Evolutionary conservation across 495 filamentous ascomycete genomes (phyloP).

Genomic region (Aspergillus indologenus): DNA sequence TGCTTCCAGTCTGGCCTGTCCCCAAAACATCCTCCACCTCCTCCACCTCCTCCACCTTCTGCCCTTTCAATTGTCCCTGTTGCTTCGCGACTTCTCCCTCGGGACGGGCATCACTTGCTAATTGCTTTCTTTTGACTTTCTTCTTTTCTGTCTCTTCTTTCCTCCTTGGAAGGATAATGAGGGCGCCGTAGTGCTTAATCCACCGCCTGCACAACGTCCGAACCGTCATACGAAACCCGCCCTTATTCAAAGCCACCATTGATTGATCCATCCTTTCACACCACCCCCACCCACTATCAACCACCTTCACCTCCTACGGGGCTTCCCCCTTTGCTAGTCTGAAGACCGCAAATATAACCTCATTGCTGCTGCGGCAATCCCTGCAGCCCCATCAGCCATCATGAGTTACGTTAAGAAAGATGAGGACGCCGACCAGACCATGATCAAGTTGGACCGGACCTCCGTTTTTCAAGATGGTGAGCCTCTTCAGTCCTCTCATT

Average conservation of each 20-base stretch:
- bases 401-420: conserved; percentile 99
- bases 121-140: conserved; percentile 4
- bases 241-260: conserved; percentile 19
- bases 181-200: conserved; percentile 26
- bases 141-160: conserved; percentile 7
- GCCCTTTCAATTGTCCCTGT: conserved; percentile 11
- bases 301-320: conserved; percentile 21
- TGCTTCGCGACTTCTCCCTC: neutral
- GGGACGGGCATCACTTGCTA: conserved; percentile 4
- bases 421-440: conserved; percentile 88
- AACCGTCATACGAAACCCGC: conserved; percentile 27
- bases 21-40: conserved; percentile 14
- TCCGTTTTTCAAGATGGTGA: conserved; percentile 99
- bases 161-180: conserved; percentile 27
- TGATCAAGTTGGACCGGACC: conserved; percentile 96
- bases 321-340: conserved; percentile 1
- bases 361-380: conserved; percentile 33
- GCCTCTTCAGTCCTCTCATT: conserved; percentile 24
- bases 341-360: conserved; percentile 16
- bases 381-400: conserved; percentile 35
- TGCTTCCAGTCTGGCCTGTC: conserved; percentile 15
- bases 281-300: conserved; percentile 24
- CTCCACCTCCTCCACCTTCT: neutral
- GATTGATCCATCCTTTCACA: neutral
- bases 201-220: conserved; percentile 24